Evolutionary conservation across 768 basidiomycete species (phyloP), one percentile per base, ranked within the genome.

Genomic region (Leucocoprinus birnbaumii): DNA sequence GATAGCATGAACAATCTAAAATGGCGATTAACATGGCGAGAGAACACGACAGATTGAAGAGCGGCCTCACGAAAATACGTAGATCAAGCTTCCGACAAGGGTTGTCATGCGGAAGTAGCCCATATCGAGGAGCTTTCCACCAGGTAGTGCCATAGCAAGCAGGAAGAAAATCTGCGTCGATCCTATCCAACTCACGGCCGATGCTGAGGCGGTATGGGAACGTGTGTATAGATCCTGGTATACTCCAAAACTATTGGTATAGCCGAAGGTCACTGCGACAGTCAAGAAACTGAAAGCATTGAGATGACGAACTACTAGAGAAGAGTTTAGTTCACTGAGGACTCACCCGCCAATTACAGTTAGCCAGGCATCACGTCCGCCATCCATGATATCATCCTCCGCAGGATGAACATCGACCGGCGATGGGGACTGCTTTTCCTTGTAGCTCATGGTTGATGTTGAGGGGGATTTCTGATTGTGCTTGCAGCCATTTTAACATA

Each of bases 71-170:
- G 31, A 60, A 57, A 46, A 64, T 60, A 43, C 50, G 19, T 34
- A 58, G 14, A 45, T 46, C n/a, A 34, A 55, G 58, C 49, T 58
- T 54, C 60, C 58, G 42, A 43, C 42, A 43, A 43, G 6, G 42
- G n/a, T 22, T 6, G 42, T 43, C 6, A 43, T 7, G 42, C 42
- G 42, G 18, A 73, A 74, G 55, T 74, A 68, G 9, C 72, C 72
- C 43, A 53, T 61, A 55, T 74, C 72, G 37, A 67, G 64, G 16
- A 71, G 52, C 13, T 61, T 62, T 6, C 72, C 72, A 11, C 60
- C 62, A 5, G 62, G n/a, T 1, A 70, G 44, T 2, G 66, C 65
- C 2, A 60, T 45, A 2, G 61, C 50, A 26, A 69, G 59, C n/a
- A 67, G 48, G 1, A 72, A 55, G 37, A 68, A 71, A 13, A 67